phyloP scores from a whole-genome alignment of 805 yeast genomes.

The Starmerella powellii region DNA sequence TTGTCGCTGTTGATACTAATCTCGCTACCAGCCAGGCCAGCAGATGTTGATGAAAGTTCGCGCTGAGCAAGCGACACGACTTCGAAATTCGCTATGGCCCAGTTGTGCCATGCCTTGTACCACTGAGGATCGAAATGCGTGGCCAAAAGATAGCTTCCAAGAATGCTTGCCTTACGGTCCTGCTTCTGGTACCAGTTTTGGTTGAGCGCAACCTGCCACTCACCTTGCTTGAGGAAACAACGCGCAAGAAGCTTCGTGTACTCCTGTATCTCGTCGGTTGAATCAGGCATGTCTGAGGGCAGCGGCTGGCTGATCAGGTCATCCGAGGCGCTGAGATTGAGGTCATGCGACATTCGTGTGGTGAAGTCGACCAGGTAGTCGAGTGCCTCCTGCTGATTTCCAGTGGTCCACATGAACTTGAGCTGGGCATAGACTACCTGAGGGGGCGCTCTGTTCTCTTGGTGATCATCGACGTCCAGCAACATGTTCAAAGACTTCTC shows the following conservation, averaged over 20 bases:
- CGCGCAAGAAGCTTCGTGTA: constrained; percentile 79
- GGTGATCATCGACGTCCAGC: constrained; percentile 24
- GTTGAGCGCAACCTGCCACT: constrained; percentile 84
- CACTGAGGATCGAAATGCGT: constrained; percentile 87
- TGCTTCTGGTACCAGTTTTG: constrained; percentile 64
- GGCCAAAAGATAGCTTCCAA: constrained; percentile 85
- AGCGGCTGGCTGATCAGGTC: constrained; percentile 78
- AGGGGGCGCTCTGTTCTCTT: constrained; percentile 72
- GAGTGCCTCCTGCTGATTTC: constrained; percentile 75
- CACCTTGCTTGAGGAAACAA: constrained; percentile 94
- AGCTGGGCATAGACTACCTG: constrained; percentile 94
- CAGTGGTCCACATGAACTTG: constrained; percentile 94
- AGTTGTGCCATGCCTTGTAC: constrained; percentile 99
- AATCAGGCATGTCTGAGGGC: constrained; percentile 59
- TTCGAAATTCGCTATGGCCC: constrained; percentile 97
- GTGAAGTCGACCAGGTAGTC: constrained; percentile 81
- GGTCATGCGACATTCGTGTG: constrained; percentile 74
- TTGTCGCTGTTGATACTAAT: background rate
- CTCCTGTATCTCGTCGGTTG: constrained; percentile 57
- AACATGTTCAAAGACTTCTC: constrained; percentile 78
- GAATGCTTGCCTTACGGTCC: constrained; percentile 59
- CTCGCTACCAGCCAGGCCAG: background rate
- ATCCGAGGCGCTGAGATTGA: constrained; percentile 66
- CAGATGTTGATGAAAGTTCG: background rate
- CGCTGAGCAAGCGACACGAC: constrained; percentile 33